A percentile compares a stretch with the other conserved stretches of the same genome.
Conservation (phyloP, 257 asterid genomes). For the Solanum piurae region DNA sequence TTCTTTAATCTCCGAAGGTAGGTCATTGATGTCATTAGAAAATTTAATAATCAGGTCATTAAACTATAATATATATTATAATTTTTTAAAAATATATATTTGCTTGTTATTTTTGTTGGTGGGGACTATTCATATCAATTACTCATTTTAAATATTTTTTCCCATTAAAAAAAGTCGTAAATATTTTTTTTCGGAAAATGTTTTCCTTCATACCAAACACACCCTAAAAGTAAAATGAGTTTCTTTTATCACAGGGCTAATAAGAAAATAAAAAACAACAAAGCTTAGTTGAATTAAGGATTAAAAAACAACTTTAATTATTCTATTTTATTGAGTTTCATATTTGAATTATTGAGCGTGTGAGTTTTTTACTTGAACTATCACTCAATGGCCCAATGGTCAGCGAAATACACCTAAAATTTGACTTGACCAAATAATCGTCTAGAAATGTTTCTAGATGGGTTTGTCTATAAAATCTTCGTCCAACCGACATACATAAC, state of each 20-base stretch:
- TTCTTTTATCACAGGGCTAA: background rate
- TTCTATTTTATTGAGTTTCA: background rate
- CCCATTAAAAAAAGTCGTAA: background rate
- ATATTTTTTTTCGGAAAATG: too few relatives aligned
- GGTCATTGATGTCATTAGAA: background rate
- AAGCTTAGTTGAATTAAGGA: too few relatives aligned
- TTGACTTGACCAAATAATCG: too few relatives aligned
- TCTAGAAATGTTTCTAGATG: background rate
- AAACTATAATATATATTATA: too few relatives aligned
- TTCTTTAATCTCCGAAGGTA: background rate
- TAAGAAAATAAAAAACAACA: background rate
- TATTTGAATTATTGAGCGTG: background rate
- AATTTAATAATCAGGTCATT: background rate
- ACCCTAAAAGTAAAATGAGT: background rate
- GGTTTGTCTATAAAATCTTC: background rate
- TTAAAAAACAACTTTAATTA: too few relatives aligned
- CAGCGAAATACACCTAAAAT: background rate
- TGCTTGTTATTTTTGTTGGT: background rate
- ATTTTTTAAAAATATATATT: too few relatives aligned
- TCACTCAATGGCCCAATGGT: too few relatives aligned
- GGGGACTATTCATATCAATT: background rate
- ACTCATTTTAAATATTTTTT: background rate
- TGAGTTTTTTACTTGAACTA: too few relatives aligned
- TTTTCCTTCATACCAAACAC: too few relatives aligned
- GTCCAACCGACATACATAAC: background rate